Evolutionary conservation across 148 eudicot species (phyloP).

Genomic region (Diospyros lotus): DNA sequence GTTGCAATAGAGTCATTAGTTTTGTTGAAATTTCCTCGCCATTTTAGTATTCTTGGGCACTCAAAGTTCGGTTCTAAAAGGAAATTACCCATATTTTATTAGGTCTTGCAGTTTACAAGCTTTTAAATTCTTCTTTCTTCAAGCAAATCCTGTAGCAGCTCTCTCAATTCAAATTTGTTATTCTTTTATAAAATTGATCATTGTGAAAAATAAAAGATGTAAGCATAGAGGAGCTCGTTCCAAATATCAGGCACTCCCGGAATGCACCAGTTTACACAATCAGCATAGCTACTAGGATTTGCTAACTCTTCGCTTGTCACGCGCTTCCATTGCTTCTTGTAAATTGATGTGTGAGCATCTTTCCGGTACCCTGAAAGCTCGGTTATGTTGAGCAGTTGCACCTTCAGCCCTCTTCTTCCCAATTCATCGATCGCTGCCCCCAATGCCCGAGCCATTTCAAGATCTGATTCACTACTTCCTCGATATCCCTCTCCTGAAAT

Average conservation of each 20-base stretch:
- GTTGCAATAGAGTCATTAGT: too few relatives aligned
- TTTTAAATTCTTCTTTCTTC: too few relatives aligned
- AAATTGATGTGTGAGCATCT: constrained; percentile 13
- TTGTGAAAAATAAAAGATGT: background rate
- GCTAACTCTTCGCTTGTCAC: background rate
- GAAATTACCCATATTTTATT: too few relatives aligned
- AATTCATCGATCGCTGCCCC: background rate
- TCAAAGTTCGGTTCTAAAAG: too few relatives aligned
- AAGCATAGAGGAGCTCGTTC: constrained; percentile 12
- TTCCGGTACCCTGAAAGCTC: constrained; percentile 13
- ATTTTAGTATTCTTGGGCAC: too few relatives aligned
- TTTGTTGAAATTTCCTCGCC: too few relatives aligned
- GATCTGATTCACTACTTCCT: background rate
- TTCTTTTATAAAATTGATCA: background rate
- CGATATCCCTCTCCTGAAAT: background rate
- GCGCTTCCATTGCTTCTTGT: background rate
- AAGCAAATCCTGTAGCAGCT: too few relatives aligned
- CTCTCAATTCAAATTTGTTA: too few relatives aligned
- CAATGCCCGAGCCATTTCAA: background rate
- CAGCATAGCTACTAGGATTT: constrained; percentile 2
- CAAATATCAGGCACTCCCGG: constrained; percentile 20
- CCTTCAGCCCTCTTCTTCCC: background rate
- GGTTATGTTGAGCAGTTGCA: constrained; percentile 9
- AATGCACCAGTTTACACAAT: constrained; percentile 11
- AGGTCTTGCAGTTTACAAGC: too few relatives aligned